Conservation (phyloP, 78 protist genomes). For the Isochrysis galbana region DNA sequence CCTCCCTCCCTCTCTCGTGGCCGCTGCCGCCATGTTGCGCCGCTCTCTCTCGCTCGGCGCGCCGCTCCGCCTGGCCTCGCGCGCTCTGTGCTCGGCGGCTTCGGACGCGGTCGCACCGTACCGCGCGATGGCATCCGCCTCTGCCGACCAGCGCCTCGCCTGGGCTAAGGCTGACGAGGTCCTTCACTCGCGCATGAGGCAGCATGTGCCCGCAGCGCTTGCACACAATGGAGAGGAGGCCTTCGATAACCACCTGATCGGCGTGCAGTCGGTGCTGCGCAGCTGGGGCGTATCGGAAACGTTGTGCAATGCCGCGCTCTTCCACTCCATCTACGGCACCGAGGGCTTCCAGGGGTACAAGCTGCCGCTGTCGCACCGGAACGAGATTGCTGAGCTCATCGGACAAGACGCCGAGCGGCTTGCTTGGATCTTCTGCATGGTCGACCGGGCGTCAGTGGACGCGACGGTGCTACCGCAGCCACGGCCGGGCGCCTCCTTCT, state of each 20-base stretch:
- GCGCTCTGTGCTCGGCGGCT: too few species aligned
- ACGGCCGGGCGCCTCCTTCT: background rate
- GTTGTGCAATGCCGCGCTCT: background rate
- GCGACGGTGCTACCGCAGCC: background rate
- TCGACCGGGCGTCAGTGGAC: constrained; percentile 4
- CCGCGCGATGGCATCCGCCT: background rate
- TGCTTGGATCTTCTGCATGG: constrained; percentile 21
- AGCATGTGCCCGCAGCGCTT: constrained; percentile 19
- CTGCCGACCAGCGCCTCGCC: background rate
- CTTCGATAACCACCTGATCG: background rate
- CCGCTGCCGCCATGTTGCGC: too few species aligned
- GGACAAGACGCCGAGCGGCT: background rate
- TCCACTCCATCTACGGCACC: constrained; percentile 26
- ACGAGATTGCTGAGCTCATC: background rate
- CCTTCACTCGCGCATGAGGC: background rate
- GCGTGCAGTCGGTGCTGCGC: constrained; percentile 23
- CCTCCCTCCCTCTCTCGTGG: too few species aligned
- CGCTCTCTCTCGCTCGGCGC: too few species aligned
- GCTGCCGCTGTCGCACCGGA: background rate
- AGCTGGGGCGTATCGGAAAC: background rate
- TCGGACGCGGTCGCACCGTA: background rate
- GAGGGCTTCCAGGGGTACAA: constrained; percentile 35
- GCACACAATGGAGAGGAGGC: background rate
- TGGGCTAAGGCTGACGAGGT: background rate
- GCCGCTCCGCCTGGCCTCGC: too few species aligned